These are phyloP conservation scores for Atkinsonella hypoxylon DNA, from an alignment of 2,329 filamentous ascomycete species.

Conservation along the genomic window DNA sequence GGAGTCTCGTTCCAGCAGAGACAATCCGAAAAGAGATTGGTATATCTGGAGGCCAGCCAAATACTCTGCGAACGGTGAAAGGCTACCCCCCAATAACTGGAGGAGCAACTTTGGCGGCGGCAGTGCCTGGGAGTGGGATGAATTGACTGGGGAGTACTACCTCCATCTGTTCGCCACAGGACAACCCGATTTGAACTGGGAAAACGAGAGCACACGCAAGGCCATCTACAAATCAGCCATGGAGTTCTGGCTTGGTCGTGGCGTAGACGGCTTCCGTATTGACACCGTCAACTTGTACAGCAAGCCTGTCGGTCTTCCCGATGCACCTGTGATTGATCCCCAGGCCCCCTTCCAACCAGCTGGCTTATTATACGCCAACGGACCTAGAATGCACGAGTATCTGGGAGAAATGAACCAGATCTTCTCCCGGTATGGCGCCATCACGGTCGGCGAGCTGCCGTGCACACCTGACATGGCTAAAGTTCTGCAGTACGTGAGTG, in stretches of 20 bases:
- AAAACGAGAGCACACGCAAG: slow-evolving; percentile 52
- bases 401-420: slow-evolving; percentile 53
- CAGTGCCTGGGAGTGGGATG: slow-evolving; percentile 60
- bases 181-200: slow-evolving; percentile 82
- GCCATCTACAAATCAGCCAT: slow-evolving; percentile 62
- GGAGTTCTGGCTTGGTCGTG: slow-evolving; percentile 67
- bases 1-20: slow-evolving; percentile 48
- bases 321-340: slow-evolving; percentile 42
- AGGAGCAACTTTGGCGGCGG: slow-evolving; percentile 46
- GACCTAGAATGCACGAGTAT: slow-evolving; percentile 57
- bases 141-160: slow-evolving; percentile 63
- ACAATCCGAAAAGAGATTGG: slow-evolving; percentile 57
- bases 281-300: slow-evolving; percentile 65
- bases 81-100: slow-evolving; percentile 68
- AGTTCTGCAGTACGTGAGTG: slow-evolving; percentile 48
- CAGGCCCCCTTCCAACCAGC: slow-evolving; percentile 39
- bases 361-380: slow-evolving; percentile 49
- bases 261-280: slow-evolving; percentile 63
- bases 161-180: slow-evolving; percentile 63
- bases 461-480: slow-evolving; percentile 44
- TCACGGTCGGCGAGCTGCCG: slow-evolving; percentile 61
- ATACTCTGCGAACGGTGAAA: slow-evolving; percentile 42
- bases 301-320: slow-evolving; percentile 46
- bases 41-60: slow-evolving; percentile 47
- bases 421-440: slow-evolving; percentile 47